Percentiles rank a stretch among this genome's conserved stretches.
Evolutionary conservation across 192 early-diverging fungal genomes (phyloP).

Genomic region (Umbelopsis sp.): DNA sequence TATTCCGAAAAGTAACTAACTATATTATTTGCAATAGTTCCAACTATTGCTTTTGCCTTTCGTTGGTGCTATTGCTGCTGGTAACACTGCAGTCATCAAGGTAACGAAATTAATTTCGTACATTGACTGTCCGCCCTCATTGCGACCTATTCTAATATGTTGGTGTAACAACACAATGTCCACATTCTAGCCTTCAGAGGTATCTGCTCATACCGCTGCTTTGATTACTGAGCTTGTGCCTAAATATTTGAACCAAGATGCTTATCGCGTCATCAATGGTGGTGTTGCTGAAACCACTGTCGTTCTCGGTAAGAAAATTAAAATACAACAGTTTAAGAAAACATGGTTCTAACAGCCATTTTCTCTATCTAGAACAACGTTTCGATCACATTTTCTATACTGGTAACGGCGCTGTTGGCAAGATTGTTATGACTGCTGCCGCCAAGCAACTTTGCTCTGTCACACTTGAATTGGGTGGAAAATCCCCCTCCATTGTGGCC

Average conservation of each 20-base stretch:
- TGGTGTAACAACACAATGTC: not conserved
- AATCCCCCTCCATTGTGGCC: conserved; percentile 64
- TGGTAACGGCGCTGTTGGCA: conserved; percentile 74
- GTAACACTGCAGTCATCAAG: conserved; percentile 82
- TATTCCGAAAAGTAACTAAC: not conserved
- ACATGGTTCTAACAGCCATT: conserved; percentile 49
- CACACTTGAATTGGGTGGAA: conserved; percentile 90
- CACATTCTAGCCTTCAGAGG: conserved; percentile 70
- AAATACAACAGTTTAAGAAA: conserved; percentile 58
- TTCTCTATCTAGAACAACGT: conserved; percentile 59
- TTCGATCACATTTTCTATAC: conserved; percentile 93
- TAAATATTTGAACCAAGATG: conserved; percentile 71
- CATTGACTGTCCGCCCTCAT: not conserved
- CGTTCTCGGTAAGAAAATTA: conserved; percentile 35
- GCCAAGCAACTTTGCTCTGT: conserved; percentile 78
- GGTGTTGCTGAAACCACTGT: conserved; percentile 71
- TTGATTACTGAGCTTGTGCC: conserved; percentile 66
- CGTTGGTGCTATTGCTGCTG: conserved; percentile 86
- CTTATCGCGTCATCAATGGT: conserved; percentile 75
- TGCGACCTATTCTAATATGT: not conserved
- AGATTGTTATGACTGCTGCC: conserved; percentile 76
- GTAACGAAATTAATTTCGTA: conserved; percentile 4
- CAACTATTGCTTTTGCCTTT: conserved; percentile 73
- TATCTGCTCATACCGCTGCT: conserved; percentile 63
- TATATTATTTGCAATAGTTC: conserved; percentile 29